Evolutionary conservation across 2,329 filamentous ascomycete genomes (phyloP).

Genomic region (Torrubiella hemipterigena): DNA sequence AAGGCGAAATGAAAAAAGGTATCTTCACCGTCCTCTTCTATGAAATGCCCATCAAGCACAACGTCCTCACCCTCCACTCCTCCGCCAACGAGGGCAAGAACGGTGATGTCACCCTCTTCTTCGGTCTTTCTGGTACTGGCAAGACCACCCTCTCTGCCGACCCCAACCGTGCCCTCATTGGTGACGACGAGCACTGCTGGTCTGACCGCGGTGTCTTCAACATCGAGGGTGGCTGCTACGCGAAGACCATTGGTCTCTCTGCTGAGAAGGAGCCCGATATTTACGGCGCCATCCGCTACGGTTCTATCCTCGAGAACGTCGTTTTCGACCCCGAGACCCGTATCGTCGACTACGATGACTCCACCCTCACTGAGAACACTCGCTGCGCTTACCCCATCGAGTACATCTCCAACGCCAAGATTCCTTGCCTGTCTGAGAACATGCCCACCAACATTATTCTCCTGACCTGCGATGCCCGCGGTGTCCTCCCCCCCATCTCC

Average conservation of each 20-base stretch:
- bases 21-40: conserved; percentile 99
- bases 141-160: conserved; percentile 98
- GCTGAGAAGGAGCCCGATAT: conserved; percentile 99
- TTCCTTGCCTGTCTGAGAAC: conserved; percentile 76
- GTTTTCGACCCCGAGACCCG: conserved; percentile 89
- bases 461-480: conserved; percentile 93
- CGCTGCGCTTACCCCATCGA: conserved; percentile 98
- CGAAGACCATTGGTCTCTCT: conserved; percentile 94
- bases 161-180: conserved; percentile 89
- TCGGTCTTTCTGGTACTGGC: conserved; percentile 94
- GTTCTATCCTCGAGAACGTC: conserved; percentile 95
- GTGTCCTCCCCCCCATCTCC: conserved; percentile 94
- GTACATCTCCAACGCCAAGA: conserved; percentile 98
- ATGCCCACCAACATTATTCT: conserved; percentile 97
- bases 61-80: conserved; percentile 94
- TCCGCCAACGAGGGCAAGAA: conserved; percentile 93
- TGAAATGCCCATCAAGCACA: conserved; percentile 99
- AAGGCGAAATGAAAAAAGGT: conserved; percentile 85
- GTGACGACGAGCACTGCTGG: conserved; percentile 99
- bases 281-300: conserved; percentile 88
- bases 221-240: conserved; percentile 98
- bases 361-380: conserved; percentile 94
- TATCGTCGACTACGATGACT: conserved; percentile 89
- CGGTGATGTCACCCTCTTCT: conserved; percentile 97
- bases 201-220: conserved; percentile 95